Conservation (phyloP, 768 basidiomycete genomes). For the Amanita subjunquillea region DNA sequence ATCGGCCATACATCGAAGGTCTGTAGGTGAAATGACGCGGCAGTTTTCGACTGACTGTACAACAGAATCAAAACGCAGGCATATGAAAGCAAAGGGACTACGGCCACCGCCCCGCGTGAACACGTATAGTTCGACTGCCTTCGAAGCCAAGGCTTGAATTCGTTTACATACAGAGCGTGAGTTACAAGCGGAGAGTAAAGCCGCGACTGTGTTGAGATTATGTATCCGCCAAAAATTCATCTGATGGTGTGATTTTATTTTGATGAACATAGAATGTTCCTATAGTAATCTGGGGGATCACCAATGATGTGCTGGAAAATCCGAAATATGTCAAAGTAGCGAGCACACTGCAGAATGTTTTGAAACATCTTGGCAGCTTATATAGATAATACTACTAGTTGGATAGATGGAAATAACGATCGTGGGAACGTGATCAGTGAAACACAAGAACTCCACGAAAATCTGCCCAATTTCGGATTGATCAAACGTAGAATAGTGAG, state of each 20-base stretch:
- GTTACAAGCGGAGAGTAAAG: not conserved
- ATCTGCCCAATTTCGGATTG: not conserved
- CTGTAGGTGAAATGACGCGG: conserved; percentile 15
- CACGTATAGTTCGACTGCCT: conserved; percentile 9
- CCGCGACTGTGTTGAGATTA: too few species aligned
- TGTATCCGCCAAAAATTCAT: not conserved
- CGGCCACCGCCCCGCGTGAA: conserved; percentile 49
- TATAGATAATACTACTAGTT: not conserved
- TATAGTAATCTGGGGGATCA: too few species aligned
- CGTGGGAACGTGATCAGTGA: not conserved
- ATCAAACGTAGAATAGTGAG: not conserved
- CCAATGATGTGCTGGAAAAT: too few species aligned
- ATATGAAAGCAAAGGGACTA: conserved; percentile 68
- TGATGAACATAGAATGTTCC: too few species aligned
- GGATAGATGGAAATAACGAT: not conserved
- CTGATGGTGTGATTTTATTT: not conserved
- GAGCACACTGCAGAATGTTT: too few species aligned
- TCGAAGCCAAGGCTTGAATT: conserved; percentile 17
- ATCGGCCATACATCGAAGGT: conserved; percentile 74
- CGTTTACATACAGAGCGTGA: not conserved
- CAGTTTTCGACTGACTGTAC: not conserved
- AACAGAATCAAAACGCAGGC: conserved; percentile 62
- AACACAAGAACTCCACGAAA: not conserved
- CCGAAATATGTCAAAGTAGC: too few species aligned
- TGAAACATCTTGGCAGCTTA: too few species aligned